phyloP scores from a whole-genome alignment of 2,329 filamentous ascomycete species.

The Grosmannia clavigera region DNA sequence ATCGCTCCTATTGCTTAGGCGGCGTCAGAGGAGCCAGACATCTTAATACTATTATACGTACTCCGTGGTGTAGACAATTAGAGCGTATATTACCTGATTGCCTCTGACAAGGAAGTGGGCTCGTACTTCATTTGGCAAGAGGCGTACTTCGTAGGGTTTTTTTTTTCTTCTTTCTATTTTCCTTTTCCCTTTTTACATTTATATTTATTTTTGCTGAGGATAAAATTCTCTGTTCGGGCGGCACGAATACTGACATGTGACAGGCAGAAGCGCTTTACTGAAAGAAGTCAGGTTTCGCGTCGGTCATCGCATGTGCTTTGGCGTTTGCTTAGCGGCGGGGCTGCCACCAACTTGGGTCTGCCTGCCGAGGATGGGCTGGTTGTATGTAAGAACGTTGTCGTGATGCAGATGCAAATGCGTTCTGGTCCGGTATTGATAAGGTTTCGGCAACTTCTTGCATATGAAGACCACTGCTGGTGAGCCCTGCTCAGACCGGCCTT shows the following conservation, averaged over 20 bases:
- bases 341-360: not conserved
- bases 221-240: too few species aligned
- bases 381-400: not conserved
- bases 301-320: not conserved
- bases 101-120: too few species aligned
- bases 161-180: not conserved
- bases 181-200: too few species aligned
- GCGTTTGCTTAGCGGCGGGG: not conserved
- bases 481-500: not conserved
- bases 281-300: not conserved
- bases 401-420: not conserved
- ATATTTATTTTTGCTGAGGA: not conserved
- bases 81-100: not conserved
- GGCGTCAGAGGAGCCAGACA: conserved; percentile 79
- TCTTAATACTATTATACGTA: not conserved
- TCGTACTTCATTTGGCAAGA: too few species aligned
- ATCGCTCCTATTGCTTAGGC: conserved; percentile 49
- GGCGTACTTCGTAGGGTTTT: not conserved
- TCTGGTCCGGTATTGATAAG: not conserved
- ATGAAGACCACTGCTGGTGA: not conserved
- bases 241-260: not conserved
- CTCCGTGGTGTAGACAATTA: not conserved
- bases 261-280: not conserved
- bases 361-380: not conserved
- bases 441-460: too few species aligned